These are phyloP conservation scores for Helichrysum umbraculigerum DNA, from an alignment of 129 eudicot genomes.

Conservation along the genomic window DNA sequence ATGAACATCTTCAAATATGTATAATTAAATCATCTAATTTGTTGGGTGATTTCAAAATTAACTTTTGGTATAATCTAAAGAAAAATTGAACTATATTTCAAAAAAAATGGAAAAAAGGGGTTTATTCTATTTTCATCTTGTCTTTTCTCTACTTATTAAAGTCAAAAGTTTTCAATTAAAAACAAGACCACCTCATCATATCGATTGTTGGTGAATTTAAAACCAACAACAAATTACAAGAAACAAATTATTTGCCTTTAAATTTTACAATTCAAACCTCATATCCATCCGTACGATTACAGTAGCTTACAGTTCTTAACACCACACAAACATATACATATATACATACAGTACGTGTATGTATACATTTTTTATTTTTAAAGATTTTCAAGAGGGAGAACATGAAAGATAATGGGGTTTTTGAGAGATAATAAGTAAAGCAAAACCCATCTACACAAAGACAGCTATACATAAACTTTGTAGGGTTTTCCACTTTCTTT, in stretches of 20 bases:
- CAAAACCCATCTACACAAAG: conserved; percentile 40
- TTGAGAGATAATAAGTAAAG: conserved; percentile 51
- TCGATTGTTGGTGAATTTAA: conserved; percentile 5
- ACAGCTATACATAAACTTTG: conserved; percentile 21
- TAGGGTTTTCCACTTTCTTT: conserved; percentile 44
- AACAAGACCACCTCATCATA: neutral
- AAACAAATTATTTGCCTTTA: neutral
- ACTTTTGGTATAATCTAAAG: too few species aligned
- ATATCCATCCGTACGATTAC: conserved; percentile 7
- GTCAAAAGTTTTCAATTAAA: conserved; percentile 15
- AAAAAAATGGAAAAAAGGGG: neutral
- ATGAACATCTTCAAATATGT: too few species aligned
- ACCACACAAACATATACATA: conserved; percentile 4
- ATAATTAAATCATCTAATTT: too few species aligned
- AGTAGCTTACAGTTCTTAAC: conserved; percentile 5
- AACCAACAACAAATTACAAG: neutral
- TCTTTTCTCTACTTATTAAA: conserved; percentile 9
- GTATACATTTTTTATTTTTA: neutral
- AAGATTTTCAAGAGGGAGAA: conserved; percentile 38
- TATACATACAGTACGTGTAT: neutral
- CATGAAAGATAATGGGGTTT: conserved; percentile 44
- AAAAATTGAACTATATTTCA: too few species aligned
- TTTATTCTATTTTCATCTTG: neutral
- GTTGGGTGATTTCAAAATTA: too few species aligned
- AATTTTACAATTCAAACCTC: conserved; percentile 5